Evolutionary conservation across 2,329 filamentous ascomycete genomes (phyloP).

Genomic region (Dendryphion nanum): DNA sequence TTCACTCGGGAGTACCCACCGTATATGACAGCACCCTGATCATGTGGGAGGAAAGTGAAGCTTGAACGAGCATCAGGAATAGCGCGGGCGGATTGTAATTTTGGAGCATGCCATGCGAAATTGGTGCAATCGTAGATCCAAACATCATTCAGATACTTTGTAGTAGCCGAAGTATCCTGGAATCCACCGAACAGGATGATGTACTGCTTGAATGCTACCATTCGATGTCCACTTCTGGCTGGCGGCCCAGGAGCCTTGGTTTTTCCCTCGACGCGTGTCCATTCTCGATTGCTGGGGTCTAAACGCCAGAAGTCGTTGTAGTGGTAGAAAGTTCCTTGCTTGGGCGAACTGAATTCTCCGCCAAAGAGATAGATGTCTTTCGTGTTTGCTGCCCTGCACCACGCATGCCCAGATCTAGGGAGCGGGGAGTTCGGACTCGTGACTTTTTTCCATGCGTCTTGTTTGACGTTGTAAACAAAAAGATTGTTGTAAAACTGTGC

Average conservation of each 20-base stretch:
- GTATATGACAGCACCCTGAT: constrained; percentile 83
- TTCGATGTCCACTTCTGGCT: constrained; percentile 86
- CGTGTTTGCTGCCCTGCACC: constrained; percentile 84
- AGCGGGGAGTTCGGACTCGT: constrained; percentile 89
- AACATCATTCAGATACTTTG: constrained; percentile 87
- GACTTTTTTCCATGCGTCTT: constrained; percentile 86
- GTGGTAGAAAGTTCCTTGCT: constrained; percentile 98
- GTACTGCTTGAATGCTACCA: constrained; percentile 97
- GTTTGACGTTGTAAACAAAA: constrained; percentile 71
- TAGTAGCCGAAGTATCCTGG: constrained; percentile 93
- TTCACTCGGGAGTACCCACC: constrained; percentile 95
- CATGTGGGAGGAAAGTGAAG: constrained; percentile 88
- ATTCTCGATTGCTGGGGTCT: constrained; percentile 80
- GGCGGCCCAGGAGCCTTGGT: constrained; percentile 78
- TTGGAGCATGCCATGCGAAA: constrained; percentile 79
- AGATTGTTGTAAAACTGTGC: constrained; percentile 71
- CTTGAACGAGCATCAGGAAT: constrained; percentile 90
- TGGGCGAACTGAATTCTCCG: constrained; percentile 93
- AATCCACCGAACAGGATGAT: constrained; percentile 95
- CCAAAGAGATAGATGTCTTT: constrained; percentile 89
- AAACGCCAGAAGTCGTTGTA: constrained; percentile 98
- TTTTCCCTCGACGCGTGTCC: constrained; percentile 81
- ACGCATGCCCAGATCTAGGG: constrained; percentile 89
- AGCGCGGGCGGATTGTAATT: constrained; percentile 71
- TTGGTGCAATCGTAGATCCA: constrained; percentile 94